Evolutionary conservation across 2,329 filamentous ascomycete genomes (phyloP).

Genomic region (Diaporthe velutina): DNA sequence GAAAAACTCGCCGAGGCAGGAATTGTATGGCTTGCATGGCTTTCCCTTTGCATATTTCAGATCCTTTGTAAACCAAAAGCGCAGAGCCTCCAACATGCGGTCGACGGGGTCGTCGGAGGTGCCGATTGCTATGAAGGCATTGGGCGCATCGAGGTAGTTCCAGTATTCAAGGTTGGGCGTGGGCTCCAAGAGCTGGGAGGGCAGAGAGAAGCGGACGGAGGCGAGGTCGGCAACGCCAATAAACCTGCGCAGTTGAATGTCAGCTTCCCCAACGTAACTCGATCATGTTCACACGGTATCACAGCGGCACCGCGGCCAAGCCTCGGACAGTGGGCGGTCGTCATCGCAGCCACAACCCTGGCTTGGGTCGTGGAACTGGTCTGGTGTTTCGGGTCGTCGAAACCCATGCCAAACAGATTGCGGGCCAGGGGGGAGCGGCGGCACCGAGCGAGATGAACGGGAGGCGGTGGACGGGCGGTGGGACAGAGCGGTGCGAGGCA

Average conservation of each 20-base stretch:
- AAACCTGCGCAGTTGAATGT: slow-evolving; percentile 71
- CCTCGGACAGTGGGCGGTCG: neutral
- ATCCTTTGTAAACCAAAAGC: slow-evolving; percentile 99
- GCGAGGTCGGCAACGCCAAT: slow-evolving; percentile 97
- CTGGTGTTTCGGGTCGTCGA: slow-evolving; percentile 3
- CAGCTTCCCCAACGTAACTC: slow-evolving; percentile 45
- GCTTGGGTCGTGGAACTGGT: too few relatives aligned
- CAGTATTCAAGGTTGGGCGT: slow-evolving; percentile 99
- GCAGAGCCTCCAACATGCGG: slow-evolving; percentile 92
- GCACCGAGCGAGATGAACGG: neutral
- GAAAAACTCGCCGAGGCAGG: slow-evolving; percentile 96
- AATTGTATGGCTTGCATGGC: slow-evolving; percentile 99
- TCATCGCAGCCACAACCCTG: neutral
- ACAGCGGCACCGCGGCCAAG: neutral
- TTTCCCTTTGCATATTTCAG: slow-evolving; percentile 99
- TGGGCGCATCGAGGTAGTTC: slow-evolving; percentile 96
- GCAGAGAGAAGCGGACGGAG: slow-evolving; percentile 93
- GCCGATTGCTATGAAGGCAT: slow-evolving; percentile 86
- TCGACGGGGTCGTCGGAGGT: slow-evolving; percentile 92
- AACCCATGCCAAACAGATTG: slow-evolving; percentile 3
- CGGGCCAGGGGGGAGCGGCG: neutral
- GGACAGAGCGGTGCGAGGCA: neutral
- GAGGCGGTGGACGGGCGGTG: neutral
- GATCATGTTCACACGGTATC: neutral
- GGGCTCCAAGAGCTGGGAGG: slow-evolving; percentile 94